Conservation (phyloP, 2,329 filamentous ascomycete genomes). For the Fusarium miscanthi region DNA sequence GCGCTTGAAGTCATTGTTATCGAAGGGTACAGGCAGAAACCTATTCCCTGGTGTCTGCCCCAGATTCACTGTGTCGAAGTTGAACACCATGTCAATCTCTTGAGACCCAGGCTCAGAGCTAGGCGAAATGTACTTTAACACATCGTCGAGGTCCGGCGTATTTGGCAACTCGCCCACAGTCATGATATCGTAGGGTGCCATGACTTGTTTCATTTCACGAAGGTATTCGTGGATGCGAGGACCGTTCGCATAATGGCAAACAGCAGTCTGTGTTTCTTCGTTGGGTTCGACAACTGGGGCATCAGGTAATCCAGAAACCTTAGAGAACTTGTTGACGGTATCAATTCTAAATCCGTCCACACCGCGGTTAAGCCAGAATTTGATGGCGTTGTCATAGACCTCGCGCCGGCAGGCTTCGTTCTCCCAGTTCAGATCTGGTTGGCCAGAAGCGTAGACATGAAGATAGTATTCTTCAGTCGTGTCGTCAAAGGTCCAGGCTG, state of each 20-base stretch:
- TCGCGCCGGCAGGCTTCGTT: constrained; percentile 73
- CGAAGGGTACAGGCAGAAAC: constrained; percentile 57
- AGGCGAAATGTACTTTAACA: constrained; percentile 65
- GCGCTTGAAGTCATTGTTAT: constrained; percentile 59
- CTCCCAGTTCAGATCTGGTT: constrained; percentile 86
- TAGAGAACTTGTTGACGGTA: constrained; percentile 78
- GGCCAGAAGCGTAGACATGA: constrained; percentile 77
- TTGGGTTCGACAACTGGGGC: constrained; percentile 63
- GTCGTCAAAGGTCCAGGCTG: constrained; percentile 78
- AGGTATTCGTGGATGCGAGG: constrained; percentile 76
- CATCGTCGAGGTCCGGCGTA: constrained; percentile 66
- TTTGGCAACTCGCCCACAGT: constrained; percentile 76
- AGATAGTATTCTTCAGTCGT: constrained; percentile 79
- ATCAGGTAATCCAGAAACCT: constrained; percentile 67
- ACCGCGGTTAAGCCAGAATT: constrained; percentile 81
- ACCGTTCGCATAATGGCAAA: constrained; percentile 70
- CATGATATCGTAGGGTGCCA: constrained; percentile 70
- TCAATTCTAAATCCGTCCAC: constrained; percentile 79
- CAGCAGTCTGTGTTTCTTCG: constrained; percentile 62
- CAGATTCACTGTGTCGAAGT: constrained; percentile 71
- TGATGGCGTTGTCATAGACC: constrained; percentile 76
- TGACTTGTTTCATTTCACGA: constrained; percentile 70
- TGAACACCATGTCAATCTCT: constrained; percentile 76
- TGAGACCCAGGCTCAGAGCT: constrained; percentile 52
- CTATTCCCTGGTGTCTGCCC: constrained; percentile 63